Evolutionary conservation across 345 rosid species (phyloP), one percentile per base, ranked within the genome.

Genomic region (Arabidopsis suecica): DNA sequence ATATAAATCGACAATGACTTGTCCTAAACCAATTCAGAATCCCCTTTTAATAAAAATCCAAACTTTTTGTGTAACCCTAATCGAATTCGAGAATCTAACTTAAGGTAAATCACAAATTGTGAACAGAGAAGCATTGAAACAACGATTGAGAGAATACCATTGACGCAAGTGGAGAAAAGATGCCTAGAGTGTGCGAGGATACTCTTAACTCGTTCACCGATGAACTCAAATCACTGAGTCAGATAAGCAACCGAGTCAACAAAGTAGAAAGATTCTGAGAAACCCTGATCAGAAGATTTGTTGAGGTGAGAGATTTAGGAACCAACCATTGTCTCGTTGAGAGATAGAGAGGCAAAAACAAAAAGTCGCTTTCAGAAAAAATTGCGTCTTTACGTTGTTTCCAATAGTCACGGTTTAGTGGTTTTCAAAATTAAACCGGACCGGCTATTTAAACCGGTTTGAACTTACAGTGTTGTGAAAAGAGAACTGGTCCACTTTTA

Each of bases 271-370:
- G 18, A 16, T 16, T 73, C 45, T 30, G 54, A 38, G 54, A 38
- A 58, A 59, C 32, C 61, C 42, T 18, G 53, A 51, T 37, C 22
- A 40, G 63, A 44, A 33, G 32, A 28, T 28, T 1, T 3, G 32
- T 28, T 3, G 0, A 28, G 32, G 3, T 28, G 32, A 28, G 32
- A 28, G 32, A 28, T 28, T 28, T 53, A 12, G 7, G 70, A 76
- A 57, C 75, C 80, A 61, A 69, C 65, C 65, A 69, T 76, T 44
- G 61, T 20, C 32, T 13, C 13, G n/a, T 41, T 13, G 56, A 22
- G 37, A 14, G 56, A 30, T 54, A 28, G 32, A 28, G 9, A n/a
- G n/a, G 16, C 16, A 5, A 44, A 54, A 51, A 16, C 18, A 16
- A 16, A 16, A 16, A 16, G 18, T 16, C 18, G 18, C 18, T 16